These are phyloP conservation scores for Trichoderma atroviride DNA, from an alignment of 2,329 filamentous ascomycete species.

Conservation along the genomic window DNA sequence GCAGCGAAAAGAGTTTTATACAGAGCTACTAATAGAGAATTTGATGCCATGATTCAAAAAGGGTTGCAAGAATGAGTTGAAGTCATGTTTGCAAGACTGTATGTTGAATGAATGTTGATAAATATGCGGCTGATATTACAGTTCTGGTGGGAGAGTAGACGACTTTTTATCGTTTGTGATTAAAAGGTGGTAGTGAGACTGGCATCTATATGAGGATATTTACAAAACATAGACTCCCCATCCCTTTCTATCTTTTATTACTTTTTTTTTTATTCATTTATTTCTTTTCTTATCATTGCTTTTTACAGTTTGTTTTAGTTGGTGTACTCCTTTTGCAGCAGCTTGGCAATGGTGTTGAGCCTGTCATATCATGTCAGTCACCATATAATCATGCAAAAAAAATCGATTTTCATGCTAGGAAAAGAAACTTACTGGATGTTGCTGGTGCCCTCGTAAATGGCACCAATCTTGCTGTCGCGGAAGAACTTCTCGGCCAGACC, in stretches of 20 bases:
- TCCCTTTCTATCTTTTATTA: conserved; percentile 13
- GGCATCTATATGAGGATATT: conserved; percentile 22
- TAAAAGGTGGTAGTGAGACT: conserved; percentile 7
- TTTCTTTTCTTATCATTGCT: conserved; percentile 23
- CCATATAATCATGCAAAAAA: background rate
- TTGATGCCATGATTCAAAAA: conserved; percentile 14
- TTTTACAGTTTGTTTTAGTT: conserved; percentile 32
- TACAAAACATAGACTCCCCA: background rate
- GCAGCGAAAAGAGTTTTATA: conserved; percentile 20
- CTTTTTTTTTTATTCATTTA: conserved; percentile 7
- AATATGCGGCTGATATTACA: no score
- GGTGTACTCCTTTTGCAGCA: conserved; percentile 65
- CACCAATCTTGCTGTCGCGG: conserved; percentile 97
- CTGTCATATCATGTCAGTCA: conserved; percentile 35
- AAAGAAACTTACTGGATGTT: conserved; percentile 63
- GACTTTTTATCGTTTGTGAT: background rate
- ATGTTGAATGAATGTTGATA: no score
- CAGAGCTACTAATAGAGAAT: conserved; percentile 28
- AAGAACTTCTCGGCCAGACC: conserved; percentile 98
- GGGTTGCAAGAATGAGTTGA: background rate
- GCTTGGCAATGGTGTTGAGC: conserved; percentile 65
- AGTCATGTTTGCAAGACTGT: background rate
- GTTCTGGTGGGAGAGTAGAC: no score
- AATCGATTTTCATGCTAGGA: background rate
- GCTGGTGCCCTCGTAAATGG: conserved; percentile 93